Evolutionary conservation across 176 grass and related monocot genomes (phyloP), one percentile per base, ranked within the genome.

Genomic region (Ampelocalamus luodianensis): DNA sequence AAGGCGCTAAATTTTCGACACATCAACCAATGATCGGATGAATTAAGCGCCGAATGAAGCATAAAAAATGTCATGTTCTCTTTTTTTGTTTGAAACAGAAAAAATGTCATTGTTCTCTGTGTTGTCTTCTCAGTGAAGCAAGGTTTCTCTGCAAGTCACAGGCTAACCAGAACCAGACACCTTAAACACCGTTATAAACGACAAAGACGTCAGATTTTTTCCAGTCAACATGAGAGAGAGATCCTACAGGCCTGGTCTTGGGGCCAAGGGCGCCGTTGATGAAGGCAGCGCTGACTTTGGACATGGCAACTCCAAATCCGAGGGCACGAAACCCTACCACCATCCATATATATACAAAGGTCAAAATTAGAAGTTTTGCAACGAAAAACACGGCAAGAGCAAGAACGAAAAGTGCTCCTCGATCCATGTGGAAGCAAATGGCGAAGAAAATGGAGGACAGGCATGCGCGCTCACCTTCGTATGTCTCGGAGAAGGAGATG

Each of bases 401-500:
- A 61, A 44, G 65, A 27, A 36, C 4, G 15, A 37, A 54, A 29
- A 44, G 1, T 65, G 48, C 54, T 24, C 56, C 58, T 24, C 9
- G 3, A 0, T 58, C 18, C 32, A 5, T 68, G 22, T 13, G 0
- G 14, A 4, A 16, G 18, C 4, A 66, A 54, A 15, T 27, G 9
- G 46, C 16, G 12, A 22, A 37, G 74, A 18, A 3, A 36, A 61
- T 18, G 60, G 10, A 10, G 13, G 10, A 32, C n/a, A 75, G 40
- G 2, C 39, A 14, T 10, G 85, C 2, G 18, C 0, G 32, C 0
- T 16, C 87, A 88, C 95, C 95, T 85, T 86, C 64, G 50, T 83
- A 81, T 9, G 95, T 97, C 61, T 97, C 92, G 68, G 82, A 77
- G 7, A 88, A 88, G 83, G 93, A 85, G 84, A 97, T 44, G 86